Percentiles rank a stretch among this genome's conserved stretches.
phyloP scores from a whole-genome alignment of 441 rosid genomes.

The Syzygium syzygioides region DNA sequence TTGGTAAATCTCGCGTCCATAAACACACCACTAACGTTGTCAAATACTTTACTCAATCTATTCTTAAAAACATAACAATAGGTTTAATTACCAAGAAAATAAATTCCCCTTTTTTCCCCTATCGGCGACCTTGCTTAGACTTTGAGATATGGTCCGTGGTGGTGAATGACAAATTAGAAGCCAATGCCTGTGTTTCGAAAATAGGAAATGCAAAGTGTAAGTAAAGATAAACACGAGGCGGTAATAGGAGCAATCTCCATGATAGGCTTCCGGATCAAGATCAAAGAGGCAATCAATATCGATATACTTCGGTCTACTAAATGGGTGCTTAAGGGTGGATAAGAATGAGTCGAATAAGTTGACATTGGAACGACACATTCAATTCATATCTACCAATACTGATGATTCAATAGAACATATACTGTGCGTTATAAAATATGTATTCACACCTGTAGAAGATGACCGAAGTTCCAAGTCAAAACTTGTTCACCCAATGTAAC shows the following conservation, averaged over 20 bases:
- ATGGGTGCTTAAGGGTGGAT: not conserved
- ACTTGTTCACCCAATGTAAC: not conserved
- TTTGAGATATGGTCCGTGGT: not conserved
- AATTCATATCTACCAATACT: not conserved
- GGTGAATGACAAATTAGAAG: not conserved
- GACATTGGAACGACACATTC: rapidly evolving
- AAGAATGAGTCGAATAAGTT: not conserved
- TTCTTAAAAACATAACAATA: not conserved
- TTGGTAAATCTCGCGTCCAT: not conserved
- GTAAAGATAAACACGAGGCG: not conserved
- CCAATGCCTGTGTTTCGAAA: not conserved
- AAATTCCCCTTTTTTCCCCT: not conserved
- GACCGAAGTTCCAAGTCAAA: not conserved
- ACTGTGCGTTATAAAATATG: not conserved
- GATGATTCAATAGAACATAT: not conserved
- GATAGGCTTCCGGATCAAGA: not conserved
- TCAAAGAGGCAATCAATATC: not conserved
- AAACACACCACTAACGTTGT: not conserved
- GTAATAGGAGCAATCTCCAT: not conserved
- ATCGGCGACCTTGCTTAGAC: not conserved
- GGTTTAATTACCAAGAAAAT: not conserved
- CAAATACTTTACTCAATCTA: not conserved
- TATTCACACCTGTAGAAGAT: not conserved
- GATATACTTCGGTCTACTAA: not conserved
- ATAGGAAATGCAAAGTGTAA: not conserved